Conservation (phyloP, 192 early-diverging fungal genomes). For the Gryganskiella cystojenkinii region DNA sequence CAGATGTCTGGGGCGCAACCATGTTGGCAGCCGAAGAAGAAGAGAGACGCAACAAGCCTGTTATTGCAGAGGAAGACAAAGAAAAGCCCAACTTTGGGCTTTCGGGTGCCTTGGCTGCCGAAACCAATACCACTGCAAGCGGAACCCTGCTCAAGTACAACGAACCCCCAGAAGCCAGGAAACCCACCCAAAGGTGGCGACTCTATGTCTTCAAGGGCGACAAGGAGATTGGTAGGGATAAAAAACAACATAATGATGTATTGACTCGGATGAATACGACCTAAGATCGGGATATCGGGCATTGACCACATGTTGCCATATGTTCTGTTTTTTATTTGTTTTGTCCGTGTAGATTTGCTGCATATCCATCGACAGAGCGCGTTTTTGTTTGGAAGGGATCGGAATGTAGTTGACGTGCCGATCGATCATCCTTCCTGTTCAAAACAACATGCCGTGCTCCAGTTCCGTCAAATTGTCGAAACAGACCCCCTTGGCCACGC, state of each 20-base stretch:
- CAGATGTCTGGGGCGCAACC: constrained; percentile 54
- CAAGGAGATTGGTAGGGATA: constrained; percentile 78
- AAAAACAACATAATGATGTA: no score
- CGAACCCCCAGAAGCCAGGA: constrained; percentile 91
- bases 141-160: constrained; percentile 92
- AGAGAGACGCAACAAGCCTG: constrained; percentile 41
- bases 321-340: no score
- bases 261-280: no score
- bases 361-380: constrained; percentile 89
- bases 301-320: no score
- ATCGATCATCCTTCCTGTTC: constrained; percentile 96
- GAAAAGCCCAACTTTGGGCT: constrained; percentile 85
- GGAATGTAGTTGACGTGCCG: constrained; percentile 89
- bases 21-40: constrained; percentile 44
- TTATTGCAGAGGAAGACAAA: constrained; percentile 58
- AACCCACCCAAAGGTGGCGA: constrained; percentile 79
- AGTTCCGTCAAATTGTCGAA: constrained; percentile 78
- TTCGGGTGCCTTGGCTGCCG: constrained; percentile 89
- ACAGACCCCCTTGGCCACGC: constrained; percentile 59
- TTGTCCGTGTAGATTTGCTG: constrained; percentile 73
- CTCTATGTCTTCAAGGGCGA: constrained; percentile 96
- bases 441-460: constrained; percentile 93
- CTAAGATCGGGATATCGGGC: no score
- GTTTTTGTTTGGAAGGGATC: constrained; percentile 89
- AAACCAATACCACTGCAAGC: constrained; percentile 84